Evolutionary conservation across 106 monocot species (phyloP), one percentile per base, ranked within the genome.

Genomic region (Apostasia ramifera): DNA sequence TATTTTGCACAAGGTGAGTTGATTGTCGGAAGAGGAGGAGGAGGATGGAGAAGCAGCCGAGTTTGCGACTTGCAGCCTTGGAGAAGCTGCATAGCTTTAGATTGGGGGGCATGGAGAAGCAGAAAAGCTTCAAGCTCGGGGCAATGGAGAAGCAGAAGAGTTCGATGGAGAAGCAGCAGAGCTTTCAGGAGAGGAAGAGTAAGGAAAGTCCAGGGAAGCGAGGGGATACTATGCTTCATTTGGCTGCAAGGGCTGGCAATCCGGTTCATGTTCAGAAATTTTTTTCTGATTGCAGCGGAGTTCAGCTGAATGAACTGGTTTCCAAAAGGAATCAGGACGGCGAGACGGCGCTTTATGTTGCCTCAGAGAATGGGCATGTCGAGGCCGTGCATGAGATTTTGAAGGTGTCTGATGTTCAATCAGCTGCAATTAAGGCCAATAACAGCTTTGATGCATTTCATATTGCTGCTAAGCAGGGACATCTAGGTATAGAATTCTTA

Each of bases 261-360:
- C 10, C 71, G 13, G 40, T 54, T 1, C 74, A 75, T 66, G 76
- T 86, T 11, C 71, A 73, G 73, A 83, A 55, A 39, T 79, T 90
- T 53, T 63, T 94, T 40, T 82, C 75, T 0, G 76, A 71, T 9
- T 66, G 60, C 39, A 44, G 64, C 44, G 81, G 72, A 4, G 55
- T 26, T 38, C 57, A 72, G 12, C 46, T 80, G 73, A 73, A 72
- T 69, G 84, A 70, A 13, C 55, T 84, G 75, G 55, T 82, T 3
- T 80, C 77, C 0, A 74, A 70, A 44, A 79, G 82, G 73, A 93
- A 93, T 49, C 79, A 70, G 44, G 88, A 85, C 41, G 88, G 86
- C 1, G 88, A 93, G 71, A 93, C 86, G 2, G 79, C 83, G 8
- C 48, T 93, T 44, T 93, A 88, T 75, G 73, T 93, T 63, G 85